Percentiles rank a stretch among this genome's conserved stretches.
These are phyloP conservation scores for Pichia sp. DNA, from an alignment of 1,139 yeast species.

Conservation along the genomic window DNA sequence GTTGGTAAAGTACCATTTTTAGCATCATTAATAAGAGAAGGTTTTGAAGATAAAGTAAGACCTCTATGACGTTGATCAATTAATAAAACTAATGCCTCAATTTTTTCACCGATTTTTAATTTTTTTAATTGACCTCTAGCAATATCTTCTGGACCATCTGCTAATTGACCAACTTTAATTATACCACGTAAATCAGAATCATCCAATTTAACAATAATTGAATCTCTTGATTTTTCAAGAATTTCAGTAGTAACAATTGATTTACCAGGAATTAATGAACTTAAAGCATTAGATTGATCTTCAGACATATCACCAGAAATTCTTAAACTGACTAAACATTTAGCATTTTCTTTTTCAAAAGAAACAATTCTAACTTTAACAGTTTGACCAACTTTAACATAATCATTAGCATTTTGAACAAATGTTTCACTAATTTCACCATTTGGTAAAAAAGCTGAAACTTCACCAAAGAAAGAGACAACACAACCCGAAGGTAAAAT, in stretches of 20 bases:
- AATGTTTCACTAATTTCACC: constrained; percentile 87
- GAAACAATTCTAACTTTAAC: constrained; percentile 61
- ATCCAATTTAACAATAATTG: constrained; percentile 59
- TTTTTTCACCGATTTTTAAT: constrained; percentile 50
- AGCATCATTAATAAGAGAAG: constrained; percentile 63
- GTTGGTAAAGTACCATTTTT: constrained; percentile 49
- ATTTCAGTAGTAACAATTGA: constrained; percentile 57
- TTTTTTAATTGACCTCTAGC: constrained; percentile 58
- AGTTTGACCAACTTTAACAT: constrained; percentile 79
- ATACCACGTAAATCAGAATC: constrained; percentile 62
- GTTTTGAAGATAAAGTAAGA: constrained; percentile 58
- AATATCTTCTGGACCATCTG: constrained; percentile 71
- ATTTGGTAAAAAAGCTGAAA: constrained; percentile 77
- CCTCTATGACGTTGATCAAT: constrained; percentile 57
- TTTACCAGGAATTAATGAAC: constrained; percentile 52
- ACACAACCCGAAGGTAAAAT: constrained; percentile 75
- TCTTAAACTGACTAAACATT: constrained; percentile 69
- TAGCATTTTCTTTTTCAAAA: constrained; percentile 48
- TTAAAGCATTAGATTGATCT: constrained; percentile 44
- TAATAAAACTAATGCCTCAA: constrained; percentile 62
- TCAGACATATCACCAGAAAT: constrained; percentile 50
- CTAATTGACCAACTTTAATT: constrained; percentile 65
- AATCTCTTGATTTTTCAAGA: constrained; percentile 70
- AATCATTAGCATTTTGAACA: constrained; percentile 71
- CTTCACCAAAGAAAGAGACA: constrained; percentile 73